phyloP scores from a whole-genome alignment of 192 early-diverging fungal genomes.

The Coemansia sp. region DNA sequence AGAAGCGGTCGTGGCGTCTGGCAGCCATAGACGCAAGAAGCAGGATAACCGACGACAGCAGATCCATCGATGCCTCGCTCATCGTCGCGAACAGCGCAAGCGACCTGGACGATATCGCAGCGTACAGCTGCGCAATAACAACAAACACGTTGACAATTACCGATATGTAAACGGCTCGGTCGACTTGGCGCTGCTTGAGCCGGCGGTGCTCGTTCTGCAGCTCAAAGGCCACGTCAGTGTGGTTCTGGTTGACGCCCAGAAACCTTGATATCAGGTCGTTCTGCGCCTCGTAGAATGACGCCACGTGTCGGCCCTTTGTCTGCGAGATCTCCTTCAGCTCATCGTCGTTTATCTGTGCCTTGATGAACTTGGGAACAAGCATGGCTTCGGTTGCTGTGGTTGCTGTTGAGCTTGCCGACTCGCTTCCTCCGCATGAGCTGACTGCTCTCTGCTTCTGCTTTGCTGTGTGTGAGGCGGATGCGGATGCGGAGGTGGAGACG shows the following conservation, averaged over 20 bases:
- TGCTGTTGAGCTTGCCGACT: slow-evolving; percentile 22
- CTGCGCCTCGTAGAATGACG: slow-evolving; percentile 52
- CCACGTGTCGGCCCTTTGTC: slow-evolving; percentile 35
- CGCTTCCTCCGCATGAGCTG: slow-evolving; percentile 4
- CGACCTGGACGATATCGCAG: slow-evolving; percentile 73
- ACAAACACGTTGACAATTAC: slow-evolving; percentile 67
- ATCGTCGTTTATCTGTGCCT: slow-evolving; percentile 45
- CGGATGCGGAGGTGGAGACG: not conserved
- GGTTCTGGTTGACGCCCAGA: slow-evolving; percentile 49
- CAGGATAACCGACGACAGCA: slow-evolving; percentile 66
- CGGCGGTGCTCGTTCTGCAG: slow-evolving; percentile 35
- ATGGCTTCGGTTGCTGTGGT: slow-evolving; percentile 39
- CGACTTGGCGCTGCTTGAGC: slow-evolving; percentile 44
- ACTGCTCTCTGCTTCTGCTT: not conserved
- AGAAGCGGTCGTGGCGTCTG: slow-evolving; percentile 58
- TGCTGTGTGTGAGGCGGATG: too few relatives aligned
- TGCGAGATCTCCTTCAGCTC: slow-evolving; percentile 30
- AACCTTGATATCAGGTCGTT: slow-evolving; percentile 51
- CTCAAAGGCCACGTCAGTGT: slow-evolving; percentile 48
- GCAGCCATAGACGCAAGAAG: slow-evolving; percentile 65
- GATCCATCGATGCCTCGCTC: slow-evolving; percentile 82
- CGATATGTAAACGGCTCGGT: slow-evolving; percentile 68
- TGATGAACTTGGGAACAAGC: slow-evolving; percentile 50
- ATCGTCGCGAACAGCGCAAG: slow-evolving; percentile 78
- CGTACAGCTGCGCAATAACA: slow-evolving; percentile 68